Evolutionary conservation across 1,284 basidiomycete genomes (phyloP).

Genomic region (Golubevia pallescens): DNA sequence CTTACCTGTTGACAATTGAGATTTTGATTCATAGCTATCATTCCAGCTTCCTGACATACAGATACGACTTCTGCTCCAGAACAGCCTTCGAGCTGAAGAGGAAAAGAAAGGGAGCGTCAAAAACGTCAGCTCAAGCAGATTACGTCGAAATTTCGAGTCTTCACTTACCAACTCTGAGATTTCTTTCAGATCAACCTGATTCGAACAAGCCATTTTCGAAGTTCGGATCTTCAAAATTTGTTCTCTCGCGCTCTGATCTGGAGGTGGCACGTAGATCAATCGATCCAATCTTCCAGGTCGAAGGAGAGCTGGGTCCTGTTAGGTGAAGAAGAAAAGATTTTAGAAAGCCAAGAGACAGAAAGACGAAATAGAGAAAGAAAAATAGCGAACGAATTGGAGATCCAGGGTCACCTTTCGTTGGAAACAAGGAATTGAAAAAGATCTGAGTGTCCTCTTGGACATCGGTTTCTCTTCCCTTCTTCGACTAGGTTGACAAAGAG

Average conservation of each 20-base stretch:
- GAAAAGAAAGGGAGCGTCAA: no score
- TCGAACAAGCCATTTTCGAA: slow-evolving; percentile 78
- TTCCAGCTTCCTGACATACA: slow-evolving; percentile 93
- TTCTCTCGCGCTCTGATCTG: slow-evolving; percentile 77
- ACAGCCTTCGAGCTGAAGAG: slow-evolving; percentile 73
- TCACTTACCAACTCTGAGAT: slow-evolving; percentile 80
- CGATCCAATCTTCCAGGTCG: slow-evolving; percentile 94
- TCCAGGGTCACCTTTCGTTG: no score
- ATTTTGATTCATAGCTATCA: slow-evolving; percentile 85
- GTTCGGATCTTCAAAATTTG: slow-evolving; percentile 85
- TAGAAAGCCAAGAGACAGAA: no score
- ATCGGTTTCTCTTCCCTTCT: no score
- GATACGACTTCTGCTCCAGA: slow-evolving; percentile 93
- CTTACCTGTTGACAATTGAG: slow-evolving; percentile 78
- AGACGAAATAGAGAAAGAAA: no score
- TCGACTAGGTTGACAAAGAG: no score
- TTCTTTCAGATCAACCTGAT: slow-evolving; percentile 73
- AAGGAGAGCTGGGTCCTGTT: slow-evolving; percentile 93
- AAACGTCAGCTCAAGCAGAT: no score
- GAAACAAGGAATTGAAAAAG: no score
- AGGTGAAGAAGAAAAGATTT: no score
- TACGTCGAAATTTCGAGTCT: no score
- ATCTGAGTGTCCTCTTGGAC: no score
- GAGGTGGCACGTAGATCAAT: slow-evolving; percentile 91
- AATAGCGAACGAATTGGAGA: no score